phyloP scores from a whole-genome alignment of 2,329 filamentous ascomycete genomes.

The Stenocarpella maydis region DNA sequence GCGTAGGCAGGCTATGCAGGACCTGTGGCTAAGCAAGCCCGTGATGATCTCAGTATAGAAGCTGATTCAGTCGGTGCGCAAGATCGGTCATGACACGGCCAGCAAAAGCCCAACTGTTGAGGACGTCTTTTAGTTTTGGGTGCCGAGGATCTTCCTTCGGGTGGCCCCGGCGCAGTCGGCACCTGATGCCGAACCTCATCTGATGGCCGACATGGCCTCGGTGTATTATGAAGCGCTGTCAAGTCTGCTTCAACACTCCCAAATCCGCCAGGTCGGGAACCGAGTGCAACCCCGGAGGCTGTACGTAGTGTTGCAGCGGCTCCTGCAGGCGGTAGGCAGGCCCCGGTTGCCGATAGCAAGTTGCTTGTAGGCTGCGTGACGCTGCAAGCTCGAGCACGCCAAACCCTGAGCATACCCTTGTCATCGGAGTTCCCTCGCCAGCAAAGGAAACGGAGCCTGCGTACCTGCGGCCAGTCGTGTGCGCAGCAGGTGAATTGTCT shows the following conservation, averaged over 20 bases:
- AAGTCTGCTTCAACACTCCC: not conserved
- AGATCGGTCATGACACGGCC: not conserved
- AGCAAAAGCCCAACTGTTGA: slow-evolving; percentile 23
- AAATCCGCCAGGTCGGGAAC: not conserved
- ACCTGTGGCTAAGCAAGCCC: not conserved
- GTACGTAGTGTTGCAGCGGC: slow-evolving; percentile 16
- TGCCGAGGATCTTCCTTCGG: slow-evolving; percentile 11
- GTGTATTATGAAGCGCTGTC: too few relatives aligned
- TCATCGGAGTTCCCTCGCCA: slow-evolving; percentile 17
- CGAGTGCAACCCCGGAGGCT: slow-evolving; percentile 2
- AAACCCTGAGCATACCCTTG: slow-evolving; percentile 22
- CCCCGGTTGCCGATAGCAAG: not conserved
- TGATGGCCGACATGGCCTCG: not conserved
- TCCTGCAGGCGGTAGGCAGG: slow-evolving; percentile 11
- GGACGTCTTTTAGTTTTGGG: slow-evolving; percentile 14
- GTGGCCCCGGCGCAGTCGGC: not conserved
- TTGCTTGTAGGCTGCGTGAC: slow-evolving; percentile 8
- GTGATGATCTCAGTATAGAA: not conserved
- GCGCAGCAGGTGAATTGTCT: not conserved
- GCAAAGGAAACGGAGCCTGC: slow-evolving; percentile 10
- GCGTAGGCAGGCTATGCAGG: not conserved
- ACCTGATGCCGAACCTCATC: slow-evolving; percentile 10
- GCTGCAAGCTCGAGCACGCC: slow-evolving; percentile 20
- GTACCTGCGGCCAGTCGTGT: not conserved
- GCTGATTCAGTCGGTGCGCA: not conserved